These are phyloP conservation scores for Leptoxyphium fumago DNA, from an alignment of 2,329 filamentous ascomycete species.

Conservation along the genomic window DNA sequence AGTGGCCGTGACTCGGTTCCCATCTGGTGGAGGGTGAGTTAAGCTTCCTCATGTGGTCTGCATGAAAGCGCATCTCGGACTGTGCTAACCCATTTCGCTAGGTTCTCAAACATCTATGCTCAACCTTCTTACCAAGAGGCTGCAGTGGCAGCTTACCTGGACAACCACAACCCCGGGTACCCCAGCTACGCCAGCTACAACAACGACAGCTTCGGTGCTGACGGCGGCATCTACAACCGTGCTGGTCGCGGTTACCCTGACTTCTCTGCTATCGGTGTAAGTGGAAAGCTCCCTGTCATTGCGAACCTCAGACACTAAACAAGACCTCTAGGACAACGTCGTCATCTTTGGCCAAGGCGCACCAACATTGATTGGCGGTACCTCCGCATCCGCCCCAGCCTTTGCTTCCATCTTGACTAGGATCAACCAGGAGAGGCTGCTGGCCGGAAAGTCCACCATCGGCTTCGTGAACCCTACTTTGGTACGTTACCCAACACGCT, in stretches of 20 bases:
- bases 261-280: slow-evolving; percentile 12
- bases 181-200: slow-evolving; percentile 8
- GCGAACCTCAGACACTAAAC: too few species aligned
- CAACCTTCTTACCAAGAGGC: slow-evolving; percentile 22
- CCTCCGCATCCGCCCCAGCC: slow-evolving; percentile 12
- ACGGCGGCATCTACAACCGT: slow-evolving; percentile 8
- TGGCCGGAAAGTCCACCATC: slow-evolving; percentile 13
- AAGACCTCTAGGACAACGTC: slow-evolving; percentile 14
- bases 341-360: slow-evolving; percentile 15
- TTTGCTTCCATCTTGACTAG: slow-evolving; percentile 14
- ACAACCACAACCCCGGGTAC: slow-evolving; percentile 12
- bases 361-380: slow-evolving; percentile 14
- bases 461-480: slow-evolving; percentile 16
- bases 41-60: slow-evolving; percentile 12
- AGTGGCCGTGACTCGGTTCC: slow-evolving; percentile 25
- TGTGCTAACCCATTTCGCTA: neutral
- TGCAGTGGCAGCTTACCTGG: slow-evolving; percentile 24
- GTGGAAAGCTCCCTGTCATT: too few species aligned
- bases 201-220: slow-evolving; percentile 1
- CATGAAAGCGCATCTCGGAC: too few species aligned
- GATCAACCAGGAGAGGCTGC: slow-evolving; percentile 16
- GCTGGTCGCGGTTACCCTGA: slow-evolving; percentile 13
- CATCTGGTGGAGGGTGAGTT: slow-evolving; percentile 25
- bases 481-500: too few species aligned
- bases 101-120: slow-evolving; percentile 22